Conservation (phyloP, 768 basidiomycete genomes). For the Mycena galopus region DNA sequence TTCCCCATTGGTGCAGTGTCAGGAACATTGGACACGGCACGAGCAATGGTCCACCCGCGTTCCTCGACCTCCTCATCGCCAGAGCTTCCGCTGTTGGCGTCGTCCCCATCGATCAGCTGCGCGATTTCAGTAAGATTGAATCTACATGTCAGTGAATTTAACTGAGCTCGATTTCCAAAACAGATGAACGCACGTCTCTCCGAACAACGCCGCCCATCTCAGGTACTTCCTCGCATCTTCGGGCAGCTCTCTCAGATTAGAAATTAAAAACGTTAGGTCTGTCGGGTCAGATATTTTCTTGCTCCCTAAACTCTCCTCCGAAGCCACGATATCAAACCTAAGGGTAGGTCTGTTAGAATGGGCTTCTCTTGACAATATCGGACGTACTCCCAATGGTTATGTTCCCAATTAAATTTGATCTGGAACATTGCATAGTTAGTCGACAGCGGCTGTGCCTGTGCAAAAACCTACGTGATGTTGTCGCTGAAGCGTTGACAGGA, state of each 20-base stretch:
- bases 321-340: conserved; percentile 58
- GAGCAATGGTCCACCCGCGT: conserved; percentile 63
- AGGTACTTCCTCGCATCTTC: conserved; percentile 77
- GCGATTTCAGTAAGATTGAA: conserved; percentile 83
- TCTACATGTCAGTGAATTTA: conserved; percentile 48
- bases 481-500: conserved; percentile 73
- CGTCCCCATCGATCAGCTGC: conserved; percentile 81
- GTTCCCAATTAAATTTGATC: conserved; percentile 77
- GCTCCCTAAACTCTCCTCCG: conserved; percentile 66
- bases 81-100: conserved; percentile 64
- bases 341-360: conserved; percentile 10
- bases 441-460: background rate
- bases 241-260: conserved; percentile 70
- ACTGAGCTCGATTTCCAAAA: background rate
- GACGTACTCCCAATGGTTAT: conserved; percentile 77
- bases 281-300: conserved; percentile 71
- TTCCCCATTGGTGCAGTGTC: conserved; percentile 54
- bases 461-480: conserved; percentile 66
- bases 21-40: conserved; percentile 61
- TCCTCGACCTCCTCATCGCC: conserved; percentile 67
- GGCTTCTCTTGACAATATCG: background rate
- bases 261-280: conserved; percentile 71
- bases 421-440: conserved; percentile 39
- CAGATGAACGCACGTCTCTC: conserved; percentile 66
- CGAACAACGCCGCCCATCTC: conserved; percentile 80